These are phyloP conservation scores for Metschnikowia lunata DNA, from an alignment of 805 yeast genomes.

Conservation along the genomic window DNA sequence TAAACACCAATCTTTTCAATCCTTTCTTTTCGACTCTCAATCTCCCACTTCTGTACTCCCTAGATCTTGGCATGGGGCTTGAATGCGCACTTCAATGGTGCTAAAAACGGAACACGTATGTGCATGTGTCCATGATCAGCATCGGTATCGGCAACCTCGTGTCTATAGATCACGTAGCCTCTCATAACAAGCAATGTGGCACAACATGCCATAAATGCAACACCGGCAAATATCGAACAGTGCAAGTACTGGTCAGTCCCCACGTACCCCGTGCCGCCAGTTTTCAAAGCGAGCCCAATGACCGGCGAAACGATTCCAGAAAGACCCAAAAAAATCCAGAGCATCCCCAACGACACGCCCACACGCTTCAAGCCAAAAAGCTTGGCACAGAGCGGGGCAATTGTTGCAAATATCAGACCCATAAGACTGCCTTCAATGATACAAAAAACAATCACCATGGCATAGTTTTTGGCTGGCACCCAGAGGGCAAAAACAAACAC, in stretches of 20 bases:
- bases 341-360: slow-evolving; percentile 46
- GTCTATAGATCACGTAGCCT: slow-evolving; percentile 54
- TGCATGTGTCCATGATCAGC: slow-evolving; percentile 18
- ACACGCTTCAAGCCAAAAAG: slow-evolving; percentile 52
- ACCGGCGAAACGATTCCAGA: slow-evolving; percentile 56
- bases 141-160: slow-evolving; percentile 18
- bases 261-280: slow-evolving; percentile 18
- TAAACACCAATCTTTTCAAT: too few relatives aligned
- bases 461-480: slow-evolving; percentile 45
- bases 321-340: slow-evolving; percentile 50
- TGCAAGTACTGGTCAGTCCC: slow-evolving; percentile 47
- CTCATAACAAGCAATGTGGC: slow-evolving; percentile 41
- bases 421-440: slow-evolving; percentile 51
- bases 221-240: slow-evolving; percentile 58
- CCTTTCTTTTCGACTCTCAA: too few relatives aligned
- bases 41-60: too few relatives aligned
- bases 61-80: slow-evolving; percentile 5
- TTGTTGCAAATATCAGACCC: slow-evolving; percentile 59
- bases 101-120: slow-evolving; percentile 12
- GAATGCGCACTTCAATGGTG: slow-evolving; percentile 11
- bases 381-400: slow-evolving; percentile 48
- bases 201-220: slow-evolving; percentile 47
- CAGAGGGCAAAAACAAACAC: slow-evolving; percentile 35
- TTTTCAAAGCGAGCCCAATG: slow-evolving; percentile 51
- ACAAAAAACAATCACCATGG: slow-evolving; percentile 51